Evolutionary conservation across 225 moss, liverwort and hornwort genomes (phyloP).

Genomic region (Physcomitrium patens): DNA sequence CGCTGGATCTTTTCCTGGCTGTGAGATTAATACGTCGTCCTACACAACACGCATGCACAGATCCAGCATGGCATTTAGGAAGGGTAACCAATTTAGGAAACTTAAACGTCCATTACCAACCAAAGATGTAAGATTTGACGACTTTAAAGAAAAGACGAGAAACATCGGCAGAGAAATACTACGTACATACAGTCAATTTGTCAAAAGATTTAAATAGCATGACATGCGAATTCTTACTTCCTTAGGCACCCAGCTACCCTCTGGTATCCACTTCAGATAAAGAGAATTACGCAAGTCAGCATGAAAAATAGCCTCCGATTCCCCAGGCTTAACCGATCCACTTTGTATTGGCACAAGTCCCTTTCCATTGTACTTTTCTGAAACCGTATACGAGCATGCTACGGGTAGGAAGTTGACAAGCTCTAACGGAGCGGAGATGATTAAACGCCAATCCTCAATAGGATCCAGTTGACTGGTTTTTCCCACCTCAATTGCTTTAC

Average conservation of each 20-base stretch:
- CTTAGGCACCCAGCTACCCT: conserved; percentile 80
- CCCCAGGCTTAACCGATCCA: conserved; percentile 71
- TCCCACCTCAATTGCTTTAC: conserved; percentile 66
- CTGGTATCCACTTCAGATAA: conserved; percentile 79
- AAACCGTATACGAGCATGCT: conserved; percentile 68
- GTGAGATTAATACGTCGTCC: conserved; percentile 64
- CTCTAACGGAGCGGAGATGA: conserved; percentile 75
- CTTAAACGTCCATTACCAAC: background rate
- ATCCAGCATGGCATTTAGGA: background rate
- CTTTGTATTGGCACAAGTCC: conserved; percentile 56
- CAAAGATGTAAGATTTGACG: background rate
- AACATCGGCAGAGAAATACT: no score
- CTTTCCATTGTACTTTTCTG: conserved; percentile 53
- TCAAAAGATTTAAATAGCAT: background rate
- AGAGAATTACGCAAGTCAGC: conserved; percentile 70
- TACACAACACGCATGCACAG: conserved; percentile 19
- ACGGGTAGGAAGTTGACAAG: conserved; percentile 77
- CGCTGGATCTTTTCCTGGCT: conserved; percentile 67
- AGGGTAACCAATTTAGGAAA: background rate
- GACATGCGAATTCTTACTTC: conserved; percentile 46
- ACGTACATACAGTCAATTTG: no score
- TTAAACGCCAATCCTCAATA: conserved; percentile 77
- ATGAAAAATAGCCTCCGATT: conserved; percentile 59
- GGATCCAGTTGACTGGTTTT: conserved; percentile 71
- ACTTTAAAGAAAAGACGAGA: no score